Conservation (phyloP, 2,329 filamentous ascomycete species). For the Hortaea sp. region DNA sequence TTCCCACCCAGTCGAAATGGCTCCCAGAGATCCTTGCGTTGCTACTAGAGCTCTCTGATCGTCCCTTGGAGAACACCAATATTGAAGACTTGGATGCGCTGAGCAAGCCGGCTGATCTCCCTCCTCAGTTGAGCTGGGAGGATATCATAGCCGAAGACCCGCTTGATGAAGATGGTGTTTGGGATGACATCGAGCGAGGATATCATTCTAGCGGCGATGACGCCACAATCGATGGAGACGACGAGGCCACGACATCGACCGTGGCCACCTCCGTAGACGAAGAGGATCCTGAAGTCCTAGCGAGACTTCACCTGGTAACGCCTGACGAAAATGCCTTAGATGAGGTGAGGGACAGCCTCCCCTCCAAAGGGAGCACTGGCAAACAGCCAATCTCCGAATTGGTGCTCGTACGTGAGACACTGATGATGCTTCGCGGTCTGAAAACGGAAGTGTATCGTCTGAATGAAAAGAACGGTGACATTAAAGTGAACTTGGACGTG, state of each 20-base stretch:
- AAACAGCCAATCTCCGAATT: slow-evolving; percentile 51
- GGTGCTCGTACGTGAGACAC: slow-evolving; percentile 62
- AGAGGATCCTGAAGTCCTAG: slow-evolving; percentile 26
- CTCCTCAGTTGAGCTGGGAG: slow-evolving; percentile 56
- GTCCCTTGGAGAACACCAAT: slow-evolving; percentile 60
- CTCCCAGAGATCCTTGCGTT: slow-evolving; percentile 71
- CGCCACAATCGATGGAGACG: slow-evolving; percentile 23
- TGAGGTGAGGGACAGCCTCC: not conserved
- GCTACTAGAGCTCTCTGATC: slow-evolving; percentile 70
- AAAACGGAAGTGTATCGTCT: slow-evolving; percentile 58
- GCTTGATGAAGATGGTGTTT: slow-evolving; percentile 58
- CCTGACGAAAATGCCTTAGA: slow-evolving; percentile 20
- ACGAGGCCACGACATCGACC: slow-evolving; percentile 20
- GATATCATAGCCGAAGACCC: slow-evolving; percentile 70
- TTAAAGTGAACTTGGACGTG: slow-evolving; percentile 5
- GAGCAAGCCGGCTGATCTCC: not conserved
- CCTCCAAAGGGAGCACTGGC: not conserved
- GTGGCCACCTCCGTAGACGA: slow-evolving; percentile 28
- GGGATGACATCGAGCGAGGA: slow-evolving; percentile 59
- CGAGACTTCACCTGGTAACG: slow-evolving; percentile 22
- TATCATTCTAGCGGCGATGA: slow-evolving; percentile 57
- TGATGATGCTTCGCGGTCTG: slow-evolving; percentile 78
- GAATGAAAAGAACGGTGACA: slow-evolving; percentile 20
- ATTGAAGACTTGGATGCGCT: slow-evolving; percentile 41
- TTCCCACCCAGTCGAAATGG: slow-evolving; percentile 45